Base-by-base conservation (phyloP, 306 rosid genomes). In the Inga leiocalycina region DNA sequence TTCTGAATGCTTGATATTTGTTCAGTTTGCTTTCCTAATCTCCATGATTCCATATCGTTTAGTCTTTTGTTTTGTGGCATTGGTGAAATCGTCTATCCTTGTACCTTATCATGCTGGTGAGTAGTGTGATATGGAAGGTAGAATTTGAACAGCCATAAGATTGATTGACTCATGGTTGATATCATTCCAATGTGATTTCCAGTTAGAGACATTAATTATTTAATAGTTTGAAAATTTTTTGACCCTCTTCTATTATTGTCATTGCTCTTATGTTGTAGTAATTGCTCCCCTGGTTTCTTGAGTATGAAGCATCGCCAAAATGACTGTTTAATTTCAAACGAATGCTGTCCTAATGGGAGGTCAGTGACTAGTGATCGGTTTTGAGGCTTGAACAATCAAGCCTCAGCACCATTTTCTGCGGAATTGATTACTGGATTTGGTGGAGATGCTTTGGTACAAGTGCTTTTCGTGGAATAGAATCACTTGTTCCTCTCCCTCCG, bases 401-500 rank as follows among this genome's bases (percentile, higher is more conserved):
- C 6, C 68, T 52, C 79, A 78, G 56, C 77, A 39, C 11, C 83
- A 54, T 48, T 2, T 59, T 6, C 52, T 74, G 10, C 51, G 41
- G 66, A 9, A 5, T 86, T 27, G 41, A 54, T 45, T 80, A 4
- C 66, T 65, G 39, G 80, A 19, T 19, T 78, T 6, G 49, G 34
- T 12, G 69, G 51, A 83, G 65, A 93, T 86, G 93, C 66, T 83
- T 68, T 82, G 87, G 45, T 85, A 84, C 84, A 73, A 80, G 46
- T 85, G 89, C 81, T 87, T 89, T 61, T 32, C 80, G 51, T 75
- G 89, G 90, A 89, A 90, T 32, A 44, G 54, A 43, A 39, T 75
- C 35, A 2, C 78, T 41, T 77, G 73, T 78, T 80, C 66, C 1
- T 92, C 77, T 54, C 79, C 82, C 41, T 67, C 66, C 35, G 91